These are phyloP conservation scores for Oryza australiensis DNA, from an alignment of 176 grass and related monocot genomes.

Conservation along the genomic window DNA sequence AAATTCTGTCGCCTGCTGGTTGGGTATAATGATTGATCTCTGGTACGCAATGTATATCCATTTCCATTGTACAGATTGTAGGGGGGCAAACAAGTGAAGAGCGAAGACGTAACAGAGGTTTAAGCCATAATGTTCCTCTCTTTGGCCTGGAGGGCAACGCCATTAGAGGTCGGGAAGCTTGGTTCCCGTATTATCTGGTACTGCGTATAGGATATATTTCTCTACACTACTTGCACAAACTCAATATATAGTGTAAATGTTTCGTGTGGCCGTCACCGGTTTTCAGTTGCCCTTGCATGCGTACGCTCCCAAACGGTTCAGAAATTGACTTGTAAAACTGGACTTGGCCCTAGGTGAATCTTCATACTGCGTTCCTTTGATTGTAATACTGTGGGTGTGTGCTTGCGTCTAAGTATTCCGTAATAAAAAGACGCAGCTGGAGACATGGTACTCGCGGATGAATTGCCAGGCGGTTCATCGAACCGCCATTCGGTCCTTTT, in stretches of 20 bases:
- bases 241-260: not conserved
- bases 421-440: not conserved
- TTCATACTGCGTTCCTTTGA: not conserved
- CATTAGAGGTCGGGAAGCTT: not conserved
- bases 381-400: not conserved
- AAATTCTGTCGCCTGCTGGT: not conserved
- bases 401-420: not conserved
- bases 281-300: not conserved
- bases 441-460: not conserved
- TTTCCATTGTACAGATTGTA: constrained; percentile 52
- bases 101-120: not conserved
- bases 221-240: not conserved
- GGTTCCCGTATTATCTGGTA: not conserved
- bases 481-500: not conserved
- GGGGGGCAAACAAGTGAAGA: not conserved
- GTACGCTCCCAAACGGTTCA: not conserved
- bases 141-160: not conserved
- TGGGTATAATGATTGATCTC: constrained; percentile 15
- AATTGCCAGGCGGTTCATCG: not conserved
- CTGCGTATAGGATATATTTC: not conserved
- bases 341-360: not conserved
- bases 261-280: not conserved
- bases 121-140: not conserved
- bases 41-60: not conserved
- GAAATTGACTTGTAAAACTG: not conserved